Conservation (phyloP, 805 yeast genomes). For the Metschnikowia aberdeeniae region DNA sequence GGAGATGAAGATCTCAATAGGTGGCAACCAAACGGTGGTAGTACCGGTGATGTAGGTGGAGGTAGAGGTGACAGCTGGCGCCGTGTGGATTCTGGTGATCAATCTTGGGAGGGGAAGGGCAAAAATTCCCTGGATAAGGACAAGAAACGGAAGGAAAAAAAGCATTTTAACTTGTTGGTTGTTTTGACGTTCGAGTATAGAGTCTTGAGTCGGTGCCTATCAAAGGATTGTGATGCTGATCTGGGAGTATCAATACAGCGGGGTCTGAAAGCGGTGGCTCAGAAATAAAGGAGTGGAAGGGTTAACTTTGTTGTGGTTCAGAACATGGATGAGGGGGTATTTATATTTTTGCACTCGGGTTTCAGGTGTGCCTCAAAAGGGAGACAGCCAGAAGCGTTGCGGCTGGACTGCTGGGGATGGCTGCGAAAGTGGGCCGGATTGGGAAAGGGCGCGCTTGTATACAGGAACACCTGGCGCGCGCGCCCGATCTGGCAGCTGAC, state of each 20-base stretch:
- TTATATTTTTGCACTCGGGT: neutral
- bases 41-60: constrained; percentile 43
- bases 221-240: too few relatives aligned
- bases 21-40: constrained; percentile 46
- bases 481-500: constrained; percentile 1
- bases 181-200: too few relatives aligned
- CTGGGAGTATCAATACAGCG: too few relatives aligned
- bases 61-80: constrained; percentile 48
- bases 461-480: constrained; percentile 5
- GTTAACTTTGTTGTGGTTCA: neutral
- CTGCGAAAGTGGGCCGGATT: constrained; percentile 8
- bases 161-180: neutral
- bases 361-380: neutral
- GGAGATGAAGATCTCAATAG: constrained; percentile 49
- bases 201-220: too few relatives aligned
- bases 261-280: too few relatives aligned
- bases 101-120: constrained; percentile 39
- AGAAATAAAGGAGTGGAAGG: neutral
- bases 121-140: constrained; percentile 19
- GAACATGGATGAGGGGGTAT: neutral
- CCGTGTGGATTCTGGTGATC: constrained; percentile 54
- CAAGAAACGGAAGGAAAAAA: constrained; percentile 7
- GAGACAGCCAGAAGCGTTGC: neutral
- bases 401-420: constrained; percentile 2
- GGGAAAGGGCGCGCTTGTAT: neutral